These are phyloP conservation scores for slime mould (Dictyostelium discoideum) DNA, from an alignment of 78 protist genomes.

Conservation along the genomic window DNA sequence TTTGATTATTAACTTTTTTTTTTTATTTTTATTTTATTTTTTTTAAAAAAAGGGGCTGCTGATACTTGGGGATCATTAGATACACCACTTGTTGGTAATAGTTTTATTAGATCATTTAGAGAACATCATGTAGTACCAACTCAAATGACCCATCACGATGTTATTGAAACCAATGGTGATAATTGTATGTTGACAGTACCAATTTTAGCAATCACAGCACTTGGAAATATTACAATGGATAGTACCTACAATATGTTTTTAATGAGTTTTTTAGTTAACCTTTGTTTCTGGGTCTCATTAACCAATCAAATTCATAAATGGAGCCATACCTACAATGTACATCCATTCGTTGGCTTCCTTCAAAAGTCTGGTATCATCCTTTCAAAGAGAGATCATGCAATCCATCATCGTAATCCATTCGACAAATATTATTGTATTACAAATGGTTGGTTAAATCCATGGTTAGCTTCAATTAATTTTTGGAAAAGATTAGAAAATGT, in stretches of 20 bases:
- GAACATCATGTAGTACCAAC: constrained; percentile 89
- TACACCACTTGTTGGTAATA: constrained; percentile 84
- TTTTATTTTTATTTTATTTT: not conserved
- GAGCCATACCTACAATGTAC: constrained; percentile 81
- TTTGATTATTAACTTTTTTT: not conserved
- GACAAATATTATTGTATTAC: constrained; percentile 90
- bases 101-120: constrained; percentile 89
- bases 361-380: constrained; percentile 76
- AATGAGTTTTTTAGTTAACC: constrained; percentile 42
- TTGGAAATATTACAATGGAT: not conserved
- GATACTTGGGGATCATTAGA: constrained; percentile 92
- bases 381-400: constrained; percentile 82
- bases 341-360: constrained; percentile 36
- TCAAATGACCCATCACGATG: constrained; percentile 84
- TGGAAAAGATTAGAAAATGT: constrained; percentile 83
- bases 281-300: constrained; percentile 71
- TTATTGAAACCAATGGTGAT: constrained; percentile 90
- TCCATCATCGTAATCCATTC: constrained; percentile 83
- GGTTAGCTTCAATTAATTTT: constrained; percentile 79
- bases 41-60: constrained; percentile 72
- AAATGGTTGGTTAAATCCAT: constrained; percentile 90
- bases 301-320: constrained; percentile 90
- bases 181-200: constrained; percentile 84
- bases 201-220: constrained; percentile 29
- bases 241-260: constrained; percentile 28